These are phyloP conservation scores for Calvatia gigantea DNA, from an alignment of 768 basidiomycete species.

Conservation along the genomic window DNA sequence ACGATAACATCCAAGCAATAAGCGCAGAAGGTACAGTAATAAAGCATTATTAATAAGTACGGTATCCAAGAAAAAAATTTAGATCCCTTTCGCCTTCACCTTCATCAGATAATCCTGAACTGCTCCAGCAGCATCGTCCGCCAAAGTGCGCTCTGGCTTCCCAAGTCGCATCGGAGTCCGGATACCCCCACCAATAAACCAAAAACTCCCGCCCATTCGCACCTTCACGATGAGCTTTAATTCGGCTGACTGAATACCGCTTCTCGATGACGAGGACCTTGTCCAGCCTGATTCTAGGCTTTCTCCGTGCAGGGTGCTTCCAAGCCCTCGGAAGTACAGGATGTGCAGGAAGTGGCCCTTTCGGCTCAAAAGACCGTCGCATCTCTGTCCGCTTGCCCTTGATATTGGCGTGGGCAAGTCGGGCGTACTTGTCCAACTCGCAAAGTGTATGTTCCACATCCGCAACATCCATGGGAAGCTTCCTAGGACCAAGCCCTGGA, in stretches of 20 bases:
- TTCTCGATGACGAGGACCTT: constrained; percentile 36
- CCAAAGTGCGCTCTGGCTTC: constrained; percentile 44
- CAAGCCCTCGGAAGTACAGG: constrained; percentile 52
- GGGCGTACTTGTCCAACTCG: constrained; percentile 76
- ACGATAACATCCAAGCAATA: not conserved
- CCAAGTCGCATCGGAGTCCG: constrained; percentile 52
- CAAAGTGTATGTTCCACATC: constrained; percentile 80
- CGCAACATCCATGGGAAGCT: constrained; percentile 54
- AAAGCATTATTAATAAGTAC: not conserved
- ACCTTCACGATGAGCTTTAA: constrained; percentile 34
- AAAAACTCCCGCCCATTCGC: constrained; percentile 37
- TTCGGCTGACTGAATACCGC: constrained; percentile 36
- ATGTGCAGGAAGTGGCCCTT: constrained; percentile 18
- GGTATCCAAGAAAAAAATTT: not conserved
- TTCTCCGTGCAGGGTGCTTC: constrained; percentile 41
- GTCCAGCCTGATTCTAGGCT: constrained; percentile 37
- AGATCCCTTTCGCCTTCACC: not conserved
- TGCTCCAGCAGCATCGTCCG: constrained; percentile 44
- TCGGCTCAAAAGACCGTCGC: constrained; percentile 32
- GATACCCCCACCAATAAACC: constrained; percentile 57
- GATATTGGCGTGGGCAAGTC: constrained; percentile 47
- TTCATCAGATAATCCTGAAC: constrained; percentile 38
- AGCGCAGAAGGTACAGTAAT: not conserved
- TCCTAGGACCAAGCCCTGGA: constrained; percentile 44
- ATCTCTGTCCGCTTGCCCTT: constrained; percentile 39